These are phyloP conservation scores for Pythium sukuiense DNA, from an alignment of 352 stramenopile genomes.

Conservation along the genomic window DNA sequence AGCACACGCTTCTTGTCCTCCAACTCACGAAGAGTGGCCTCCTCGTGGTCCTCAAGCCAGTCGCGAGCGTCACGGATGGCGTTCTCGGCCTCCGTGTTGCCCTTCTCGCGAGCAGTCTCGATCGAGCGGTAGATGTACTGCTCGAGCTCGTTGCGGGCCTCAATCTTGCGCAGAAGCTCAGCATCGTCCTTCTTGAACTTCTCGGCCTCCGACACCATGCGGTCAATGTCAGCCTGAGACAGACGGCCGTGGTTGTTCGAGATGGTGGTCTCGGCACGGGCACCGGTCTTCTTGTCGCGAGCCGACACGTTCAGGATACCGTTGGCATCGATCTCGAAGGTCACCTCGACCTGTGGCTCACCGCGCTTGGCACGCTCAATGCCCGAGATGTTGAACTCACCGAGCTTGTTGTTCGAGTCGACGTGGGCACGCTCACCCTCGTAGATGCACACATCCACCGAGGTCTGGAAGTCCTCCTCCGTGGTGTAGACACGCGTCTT, in stretches of 20 bases:
- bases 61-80: constrained; percentile 52
- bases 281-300: constrained; percentile 62
- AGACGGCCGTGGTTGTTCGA: constrained; percentile 45
- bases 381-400: constrained; percentile 82
- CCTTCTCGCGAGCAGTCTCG: constrained; percentile 39
- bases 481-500: constrained; percentile 49
- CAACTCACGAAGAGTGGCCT: constrained; percentile 81
- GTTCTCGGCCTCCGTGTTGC: constrained; percentile 55
- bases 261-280: constrained; percentile 40
- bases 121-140: constrained; percentile 46
- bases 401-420: constrained; percentile 86
- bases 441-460: constrained; percentile 68
- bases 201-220: constrained; percentile 46
- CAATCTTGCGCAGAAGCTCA: constrained; percentile 44
- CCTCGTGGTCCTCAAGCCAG: constrained; percentile 71
- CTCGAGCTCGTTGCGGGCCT: constrained; percentile 46
- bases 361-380: constrained; percentile 73
- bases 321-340: constrained; percentile 52
- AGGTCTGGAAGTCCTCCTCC: constrained; percentile 59
- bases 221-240: constrained; percentile 45
- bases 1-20: constrained; percentile 84
- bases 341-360: constrained; percentile 81
- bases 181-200: constrained; percentile 52
- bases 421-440: constrained; percentile 76
- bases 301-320: constrained; percentile 84